Percentiles rank a stretch among this genome's conserved stretches.
phyloP scores from a whole-genome alignment of 208 protist species.

The Hexamita inflata region DNA sequence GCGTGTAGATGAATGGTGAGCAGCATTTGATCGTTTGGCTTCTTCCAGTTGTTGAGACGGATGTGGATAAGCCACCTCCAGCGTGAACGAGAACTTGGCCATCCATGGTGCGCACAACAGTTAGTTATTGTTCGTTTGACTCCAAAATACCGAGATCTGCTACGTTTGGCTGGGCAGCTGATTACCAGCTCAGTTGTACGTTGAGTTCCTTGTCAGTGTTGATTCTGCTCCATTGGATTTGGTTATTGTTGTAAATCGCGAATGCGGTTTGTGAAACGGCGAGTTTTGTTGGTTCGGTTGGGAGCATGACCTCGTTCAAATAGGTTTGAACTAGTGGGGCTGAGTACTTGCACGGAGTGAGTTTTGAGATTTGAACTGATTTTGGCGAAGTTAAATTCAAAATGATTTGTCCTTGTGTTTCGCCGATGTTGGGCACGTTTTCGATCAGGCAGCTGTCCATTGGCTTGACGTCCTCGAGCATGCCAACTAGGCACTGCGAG shows the following conservation, averaged over 20 bases:
- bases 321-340: neutral
- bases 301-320: neutral
- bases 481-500: no score
- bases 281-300: neutral
- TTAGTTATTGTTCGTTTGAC: neutral
- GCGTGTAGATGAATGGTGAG: neutral
- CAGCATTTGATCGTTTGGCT: neutral
- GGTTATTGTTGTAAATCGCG: neutral
- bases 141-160: neutral
- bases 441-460: no score
- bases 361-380: neutral
- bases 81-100: neutral
- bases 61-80: neutral
- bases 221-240: neutral
- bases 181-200: neutral
- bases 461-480: no score
- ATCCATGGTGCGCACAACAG: neutral
- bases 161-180: neutral
- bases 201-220: neutral
- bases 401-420: neutral
- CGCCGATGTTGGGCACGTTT: no score
- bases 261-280: neutral
- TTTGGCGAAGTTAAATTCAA: neutral
- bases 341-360: neutral
- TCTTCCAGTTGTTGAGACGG: neutral